Percentiles rank a stretch among this genome's conserved stretches.
Conservation (phyloP, 352 stramenopile genomes). For the Thraustotheca clavata region DNA sequence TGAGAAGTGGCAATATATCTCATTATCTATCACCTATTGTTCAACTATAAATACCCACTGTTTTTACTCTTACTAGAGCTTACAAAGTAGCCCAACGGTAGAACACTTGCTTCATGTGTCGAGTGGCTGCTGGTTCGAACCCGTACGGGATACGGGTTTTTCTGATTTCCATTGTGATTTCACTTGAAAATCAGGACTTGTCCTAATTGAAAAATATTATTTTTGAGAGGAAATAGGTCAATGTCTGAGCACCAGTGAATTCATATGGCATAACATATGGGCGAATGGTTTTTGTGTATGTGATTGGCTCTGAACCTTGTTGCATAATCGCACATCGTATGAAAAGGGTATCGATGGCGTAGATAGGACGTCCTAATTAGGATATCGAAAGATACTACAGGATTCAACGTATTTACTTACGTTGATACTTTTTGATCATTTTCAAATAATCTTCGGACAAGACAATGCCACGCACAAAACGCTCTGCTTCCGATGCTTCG, state of each 20-base stretch:
- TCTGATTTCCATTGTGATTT: slow-evolving; percentile 10
- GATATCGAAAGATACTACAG: background rate
- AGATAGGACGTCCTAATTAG: background rate
- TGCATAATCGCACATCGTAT: slow-evolving; percentile 9
- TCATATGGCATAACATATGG: background rate
- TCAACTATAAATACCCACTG: no score
- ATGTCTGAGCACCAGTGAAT: background rate
- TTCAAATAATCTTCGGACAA: slow-evolving; percentile 5
- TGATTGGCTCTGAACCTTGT: background rate
- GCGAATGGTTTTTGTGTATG: background rate
- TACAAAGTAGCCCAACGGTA: slow-evolving; percentile 6
- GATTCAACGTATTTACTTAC: background rate
- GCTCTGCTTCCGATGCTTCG: slow-evolving; percentile 15
- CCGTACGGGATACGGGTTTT: background rate
- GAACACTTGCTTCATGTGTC: background rate
- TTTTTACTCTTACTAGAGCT: no score
- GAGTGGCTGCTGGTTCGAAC: background rate
- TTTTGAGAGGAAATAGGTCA: background rate
- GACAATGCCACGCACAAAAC: slow-evolving; percentile 18
- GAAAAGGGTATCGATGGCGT: background rate
- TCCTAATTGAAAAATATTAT: background rate
- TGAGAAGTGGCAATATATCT: no score
- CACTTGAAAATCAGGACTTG: background rate
- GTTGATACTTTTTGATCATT: slow-evolving; percentile 13
- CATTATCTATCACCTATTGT: no score